phyloP scores from a whole-genome alignment of 2,329 filamentous ascomycete species.

The Rutstroemia sp. region DNA sequence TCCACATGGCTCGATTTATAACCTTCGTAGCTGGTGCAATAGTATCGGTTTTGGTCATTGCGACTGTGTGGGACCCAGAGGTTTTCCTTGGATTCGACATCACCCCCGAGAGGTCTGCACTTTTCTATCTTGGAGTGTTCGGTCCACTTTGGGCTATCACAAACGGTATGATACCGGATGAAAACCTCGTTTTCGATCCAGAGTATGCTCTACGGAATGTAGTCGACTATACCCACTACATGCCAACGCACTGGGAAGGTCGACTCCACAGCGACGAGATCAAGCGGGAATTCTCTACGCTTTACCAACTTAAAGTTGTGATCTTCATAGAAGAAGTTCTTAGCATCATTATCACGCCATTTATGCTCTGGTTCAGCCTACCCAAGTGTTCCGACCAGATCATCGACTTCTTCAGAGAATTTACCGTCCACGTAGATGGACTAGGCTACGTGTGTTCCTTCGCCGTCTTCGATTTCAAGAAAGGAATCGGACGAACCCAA shows the following conservation, averaged over 20 bases:
- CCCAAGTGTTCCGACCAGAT: constrained; percentile 86
- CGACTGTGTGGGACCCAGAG: constrained; percentile 83
- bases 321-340: constrained; percentile 91
- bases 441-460: constrained; percentile 96
- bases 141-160: constrained; percentile 77
- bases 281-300: constrained; percentile 77
- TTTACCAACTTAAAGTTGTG: constrained; percentile 87
- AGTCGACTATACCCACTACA: constrained; percentile 87
- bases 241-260: constrained; percentile 80
- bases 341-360: constrained; percentile 85
- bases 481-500: constrained; percentile 54
- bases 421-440: constrained; percentile 93
- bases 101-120: constrained; percentile 75
- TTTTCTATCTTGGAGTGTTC: constrained; percentile 85
- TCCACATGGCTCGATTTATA: constrained; percentile 76
- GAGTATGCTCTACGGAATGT: constrained; percentile 84
- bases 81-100: constrained; percentile 89
- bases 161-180: constrained; percentile 77
- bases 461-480: constrained; percentile 95
- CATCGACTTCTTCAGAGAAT: constrained; percentile 96
- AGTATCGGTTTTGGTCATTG: constrained; percentile 74
- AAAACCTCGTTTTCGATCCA: constrained; percentile 84
- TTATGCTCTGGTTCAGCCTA: constrained; percentile 79
- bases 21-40: constrained; percentile 84
- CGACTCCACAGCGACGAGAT: constrained; percentile 92